A percentile compares a stretch with the other conserved stretches of the same genome.
phyloP scores from a whole-genome alignment of 768 basidiomycete species.

The Amanita molliuscula region DNA sequence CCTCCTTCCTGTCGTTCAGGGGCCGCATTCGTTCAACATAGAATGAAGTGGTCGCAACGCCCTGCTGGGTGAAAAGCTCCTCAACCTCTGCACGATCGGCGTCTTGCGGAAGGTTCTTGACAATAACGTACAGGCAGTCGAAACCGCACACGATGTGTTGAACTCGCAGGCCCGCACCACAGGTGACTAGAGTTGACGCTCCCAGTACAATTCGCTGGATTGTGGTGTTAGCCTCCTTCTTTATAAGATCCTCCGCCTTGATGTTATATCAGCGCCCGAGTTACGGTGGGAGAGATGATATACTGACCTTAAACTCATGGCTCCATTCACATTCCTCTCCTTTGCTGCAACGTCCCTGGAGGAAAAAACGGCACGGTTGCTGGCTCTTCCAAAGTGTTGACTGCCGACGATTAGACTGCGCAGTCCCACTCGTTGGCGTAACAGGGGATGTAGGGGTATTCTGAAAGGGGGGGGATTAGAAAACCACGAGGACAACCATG shows the following conservation, averaged over 20 bases:
- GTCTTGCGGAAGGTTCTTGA: slow-evolving; percentile 36
- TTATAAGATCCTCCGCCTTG: not conserved
- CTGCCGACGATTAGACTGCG: not conserved
- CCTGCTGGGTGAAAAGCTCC: slow-evolving; percentile 33
- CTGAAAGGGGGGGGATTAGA: not conserved
- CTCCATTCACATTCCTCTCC: not conserved
- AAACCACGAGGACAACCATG: not conserved
- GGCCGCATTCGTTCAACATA: slow-evolving; percentile 22
- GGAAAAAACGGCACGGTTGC: not conserved
- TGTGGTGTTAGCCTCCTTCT: slow-evolving; percentile 30
- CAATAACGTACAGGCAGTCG: slow-evolving; percentile 37
- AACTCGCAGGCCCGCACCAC: slow-evolving; percentile 38
- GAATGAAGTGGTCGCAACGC: slow-evolving; percentile 23
- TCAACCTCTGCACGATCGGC: slow-evolving; percentile 28
- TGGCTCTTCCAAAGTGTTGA: not conserved
- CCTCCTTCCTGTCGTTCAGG: slow-evolving; percentile 21
- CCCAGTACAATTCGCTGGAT: slow-evolving; percentile 33
- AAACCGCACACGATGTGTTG: slow-evolving; percentile 36
- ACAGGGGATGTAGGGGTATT: not conserved
- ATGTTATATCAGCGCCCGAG: not conserved
- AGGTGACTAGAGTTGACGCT: slow-evolving; percentile 35
- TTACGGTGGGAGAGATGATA: not conserved
- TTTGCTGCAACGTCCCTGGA: not conserved
- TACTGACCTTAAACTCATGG: not conserved
- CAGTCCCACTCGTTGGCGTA: not conserved